phyloP scores from a whole-genome alignment of 164 flowering plant genomes.

The Piper betle region DNA sequence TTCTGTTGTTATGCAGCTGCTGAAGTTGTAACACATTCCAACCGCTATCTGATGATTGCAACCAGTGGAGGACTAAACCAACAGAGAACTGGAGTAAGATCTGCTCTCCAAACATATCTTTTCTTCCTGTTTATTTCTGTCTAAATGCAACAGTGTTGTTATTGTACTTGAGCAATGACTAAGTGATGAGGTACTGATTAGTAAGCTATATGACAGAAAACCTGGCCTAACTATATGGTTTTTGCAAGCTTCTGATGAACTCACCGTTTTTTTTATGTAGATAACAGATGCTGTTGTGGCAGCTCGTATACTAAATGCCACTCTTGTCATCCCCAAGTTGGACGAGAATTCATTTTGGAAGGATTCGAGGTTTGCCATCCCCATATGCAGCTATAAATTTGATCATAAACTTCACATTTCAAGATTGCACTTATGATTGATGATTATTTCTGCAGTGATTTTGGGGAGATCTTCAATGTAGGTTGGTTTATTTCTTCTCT shows the following conservation, averaged over 20 bases:
- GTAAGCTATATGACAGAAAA: too few relatives aligned
- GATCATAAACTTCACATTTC: not conserved
- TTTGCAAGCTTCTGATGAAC: too few relatives aligned
- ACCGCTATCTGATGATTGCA: slow-evolving; percentile 64
- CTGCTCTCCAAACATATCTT: not conserved
- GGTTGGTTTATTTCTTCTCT: slow-evolving; percentile 66
- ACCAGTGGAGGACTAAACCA: slow-evolving; percentile 28
- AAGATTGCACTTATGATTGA: slow-evolving; percentile 1
- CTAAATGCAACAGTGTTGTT: too few relatives aligned
- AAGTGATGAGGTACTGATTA: too few relatives aligned
- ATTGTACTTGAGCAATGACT: too few relatives aligned
- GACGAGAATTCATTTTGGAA: slow-evolving; percentile 93
- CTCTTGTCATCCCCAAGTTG: slow-evolving; percentile 89
- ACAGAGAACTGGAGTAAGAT: slow-evolving; percentile 77
- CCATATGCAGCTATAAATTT: not conserved
- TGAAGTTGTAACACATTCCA: slow-evolving; percentile 31
- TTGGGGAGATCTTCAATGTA: slow-evolving; percentile 68
- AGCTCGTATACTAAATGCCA: slow-evolving; percentile 93
- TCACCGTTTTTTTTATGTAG: slow-evolving; percentile 47
- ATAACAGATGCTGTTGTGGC: slow-evolving; percentile 20
- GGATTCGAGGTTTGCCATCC: slow-evolving; percentile 57
- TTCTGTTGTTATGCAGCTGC: slow-evolving; percentile 46
- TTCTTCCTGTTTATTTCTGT: not conserved
- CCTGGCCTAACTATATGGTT: too few relatives aligned
- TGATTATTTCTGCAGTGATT: slow-evolving; percentile 39